Base-by-base conservation (phyloP, 805 yeast species). In the Kuraishia molischiana region DNA sequence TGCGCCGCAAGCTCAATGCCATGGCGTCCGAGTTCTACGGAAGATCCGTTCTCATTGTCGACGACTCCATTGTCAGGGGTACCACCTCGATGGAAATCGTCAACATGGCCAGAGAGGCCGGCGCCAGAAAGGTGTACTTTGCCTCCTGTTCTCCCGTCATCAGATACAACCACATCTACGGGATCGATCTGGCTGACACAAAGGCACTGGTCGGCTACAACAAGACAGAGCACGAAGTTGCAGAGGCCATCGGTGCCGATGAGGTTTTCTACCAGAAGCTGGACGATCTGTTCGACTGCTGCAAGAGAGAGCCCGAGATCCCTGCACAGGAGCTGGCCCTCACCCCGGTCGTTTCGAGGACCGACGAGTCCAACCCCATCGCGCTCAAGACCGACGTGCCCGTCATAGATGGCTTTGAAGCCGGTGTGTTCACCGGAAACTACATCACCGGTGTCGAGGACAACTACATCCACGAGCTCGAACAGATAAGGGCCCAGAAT, bases 81-180 rank as follows among this genome's bases (percentile, higher is more conserved):
- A 92, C 98, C 17, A 92, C 98, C 3, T 87, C 97, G 5, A 83
- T 77, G 58, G 98, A 92, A 64, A 92, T 92, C 47, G 95, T 92
- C 24, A 82, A 79, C 47, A 92, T 92, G 98, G 98, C 98, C n/a
- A 74, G 83, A 50, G 98, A 92, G 59, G 95, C 97, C 4, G 98
- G 98, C 41, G 98, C 98, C 33, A 79, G 74, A 43, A 81, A 78
- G 50, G 98, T 92, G n/a, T 90, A 76, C 57, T 82, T 92, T 59
- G 98, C 98, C 0, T 85, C 95, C 19, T 92, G 97, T 54, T 95
- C 98, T 13, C 98, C 98, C 21, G 94, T 97, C n/a, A 92, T 92
- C 51, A 77, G 98, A 60, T 77, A 68, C 62, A 92, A 92, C 64
- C 98, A 92, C 57, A 86, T 92, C 41, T 92, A 92, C 59, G 98